Evolutionary conservation across 306 rosid genomes (phyloP), one percentile per base, ranked within the genome.

Genomic region (Malus fusca): DNA sequence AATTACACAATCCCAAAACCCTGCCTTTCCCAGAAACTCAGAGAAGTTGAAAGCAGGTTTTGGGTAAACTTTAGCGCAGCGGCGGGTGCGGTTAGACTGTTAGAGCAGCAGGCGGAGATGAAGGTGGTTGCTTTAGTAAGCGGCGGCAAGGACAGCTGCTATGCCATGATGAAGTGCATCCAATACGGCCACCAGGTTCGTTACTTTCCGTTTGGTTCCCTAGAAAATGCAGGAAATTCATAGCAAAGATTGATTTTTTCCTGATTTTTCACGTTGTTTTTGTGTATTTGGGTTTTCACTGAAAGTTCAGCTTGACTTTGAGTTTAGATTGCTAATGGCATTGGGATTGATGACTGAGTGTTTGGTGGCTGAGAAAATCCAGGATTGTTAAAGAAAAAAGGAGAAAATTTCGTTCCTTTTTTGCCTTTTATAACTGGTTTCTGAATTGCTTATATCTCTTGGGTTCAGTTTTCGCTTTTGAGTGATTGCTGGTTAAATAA

Each of bases 121-220:
- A 94, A 94, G 88, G 97, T 88, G 77, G 96, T 94, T 48, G 98
- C 97, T 30, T 80, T 94, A 22, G 88, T 94, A 26, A 94, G 98
- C 80, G 98, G 98, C 52, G 98, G 97, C 84, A 94, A 94, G 82
- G 98, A 94, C 81, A 94, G 98, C 76, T 94, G 97, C 77, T 91
- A 86, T 51, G 95, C 93, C 73, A 94, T 91, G 98, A 94, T 94
- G 88, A 92, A 88, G 78, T 85, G 86, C 68, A 83, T 88, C 76
- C 86, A 94, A 42, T 88, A 88, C 42, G 95, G 95, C 70, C 97
- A 94, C 80, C 77, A 94, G 97, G 98, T 94, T 81, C 26, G 26
- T 63, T 19, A 11, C 66, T 35, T 70, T 21, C 7, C 37, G n/a
- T 62, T 6, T 66, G 15, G 19, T 35, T 74, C 66, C 26, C 42